Evolutionary conservation across 805 yeast species (phyloP).

Genomic region (Myxozyma udenii): DNA sequence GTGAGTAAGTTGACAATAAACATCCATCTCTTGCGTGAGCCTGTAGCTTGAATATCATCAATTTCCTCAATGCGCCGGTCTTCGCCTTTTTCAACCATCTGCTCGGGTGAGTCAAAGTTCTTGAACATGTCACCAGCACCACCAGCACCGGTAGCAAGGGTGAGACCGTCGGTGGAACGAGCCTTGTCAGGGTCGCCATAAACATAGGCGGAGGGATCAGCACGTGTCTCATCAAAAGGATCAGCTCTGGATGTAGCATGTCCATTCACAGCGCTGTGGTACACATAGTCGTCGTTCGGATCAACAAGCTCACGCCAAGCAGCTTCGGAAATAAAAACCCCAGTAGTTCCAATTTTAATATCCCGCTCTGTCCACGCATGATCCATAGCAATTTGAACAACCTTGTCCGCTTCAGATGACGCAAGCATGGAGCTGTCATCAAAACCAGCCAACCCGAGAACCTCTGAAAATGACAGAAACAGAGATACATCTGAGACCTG

Average conservation of each 20-base stretch:
- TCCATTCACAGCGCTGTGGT: neutral
- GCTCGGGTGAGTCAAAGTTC: slow-evolving; percentile 37
- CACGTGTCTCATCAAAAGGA: neutral
- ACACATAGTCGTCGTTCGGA: slow-evolving; percentile 32
- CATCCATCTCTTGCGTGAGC: slow-evolving; percentile 41
- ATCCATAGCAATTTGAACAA: slow-evolving; percentile 32
- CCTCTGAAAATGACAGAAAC: slow-evolving; percentile 42
- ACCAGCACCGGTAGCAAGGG: slow-evolving; percentile 23
- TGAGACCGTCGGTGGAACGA: slow-evolving; percentile 29
- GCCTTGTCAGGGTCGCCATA: slow-evolving; percentile 28
- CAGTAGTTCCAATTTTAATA: slow-evolving; percentile 41
- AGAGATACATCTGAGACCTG: slow-evolving; percentile 40
- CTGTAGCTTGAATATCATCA: slow-evolving; percentile 33
- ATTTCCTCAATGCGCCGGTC: slow-evolving; percentile 37
- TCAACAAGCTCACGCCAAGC: slow-evolving; percentile 44
- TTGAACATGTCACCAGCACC: slow-evolving; percentile 36
- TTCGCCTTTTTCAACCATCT: slow-evolving; percentile 39
- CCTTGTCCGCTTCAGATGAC: slow-evolving; percentile 30
- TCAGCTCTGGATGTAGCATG: slow-evolving; percentile 6
- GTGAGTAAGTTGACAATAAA: slow-evolving; percentile 40
- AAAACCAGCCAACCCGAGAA: slow-evolving; percentile 34
- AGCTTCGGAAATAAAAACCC: slow-evolving; percentile 42
- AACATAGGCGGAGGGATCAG: slow-evolving; percentile 4
- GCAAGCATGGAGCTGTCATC: slow-evolving; percentile 25
- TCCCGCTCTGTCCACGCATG: slow-evolving; percentile 42